Base-by-base conservation (phyloP, 257 asterid genomes). In the Ajuga chamaepitys region DNA sequence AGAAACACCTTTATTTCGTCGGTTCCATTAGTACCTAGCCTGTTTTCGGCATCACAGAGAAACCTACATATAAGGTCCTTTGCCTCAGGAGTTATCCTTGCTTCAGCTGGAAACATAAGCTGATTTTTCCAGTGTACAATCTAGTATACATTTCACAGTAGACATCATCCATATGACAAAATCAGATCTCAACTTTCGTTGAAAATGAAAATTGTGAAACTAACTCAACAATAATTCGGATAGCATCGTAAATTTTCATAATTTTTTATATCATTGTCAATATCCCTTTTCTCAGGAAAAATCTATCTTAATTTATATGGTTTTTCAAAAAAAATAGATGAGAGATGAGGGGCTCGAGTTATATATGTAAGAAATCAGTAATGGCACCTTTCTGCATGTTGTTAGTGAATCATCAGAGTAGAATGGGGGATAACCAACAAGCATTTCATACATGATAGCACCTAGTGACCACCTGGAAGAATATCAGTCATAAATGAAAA, bases 391-490 rank as follows among this genome's bases (percentile, higher is more conserved):
- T 76, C 78, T 84, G 82, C 98, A 88, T 38, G 96, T 88, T 58
- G 96, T 73, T 65, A 88, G 76, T 28, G 96, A 86, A 75, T 91
- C 87, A 72, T 91, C 91, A 48, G 96, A 80, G 74, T 84, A 91
- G 79, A 91, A 91, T 12, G 98, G 98, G 22, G 98, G 89, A 66
- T 88, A 88, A 41, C 98, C 98, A 50, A 91, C 81, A 35, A 91
- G 96, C 96, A 91, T 91, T 83, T 91, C 98, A 66, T 78, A 91
- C 96, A 88, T 78, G 38, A 91, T 84, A 22, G 94, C 95, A 54
- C 98, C 96, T 32, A 88, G 91, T 22, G 98, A 91, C 98, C 98
- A 91, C 96, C 98, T 91, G 83, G 67, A 74, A 58, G 46, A 55
- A 58, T 50, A 22, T 16, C 66, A 58, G 21, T 53, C 30, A 30